Evolutionary conservation across 257 asterid species (phyloP).

Genomic region (Solanum chilense): DNA sequence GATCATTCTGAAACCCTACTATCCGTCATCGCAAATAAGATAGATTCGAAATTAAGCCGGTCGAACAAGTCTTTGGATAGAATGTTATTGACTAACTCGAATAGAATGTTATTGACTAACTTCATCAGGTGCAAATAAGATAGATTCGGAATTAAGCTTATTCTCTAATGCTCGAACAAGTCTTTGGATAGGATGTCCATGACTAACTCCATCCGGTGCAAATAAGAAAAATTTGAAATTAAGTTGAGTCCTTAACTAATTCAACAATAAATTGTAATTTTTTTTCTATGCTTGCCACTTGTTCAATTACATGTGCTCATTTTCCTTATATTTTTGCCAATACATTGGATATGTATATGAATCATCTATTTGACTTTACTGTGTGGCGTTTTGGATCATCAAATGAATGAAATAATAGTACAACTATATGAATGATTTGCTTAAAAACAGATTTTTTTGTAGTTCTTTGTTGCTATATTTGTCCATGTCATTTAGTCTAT

Average conservation of each 20-base stretch:
- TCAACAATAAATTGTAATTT: neutral
- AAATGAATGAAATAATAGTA: neutral
- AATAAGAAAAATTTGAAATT: neutral
- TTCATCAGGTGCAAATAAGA: neutral
- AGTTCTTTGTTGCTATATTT: neutral
- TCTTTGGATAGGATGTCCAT: neutral
- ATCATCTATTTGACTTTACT: neutral
- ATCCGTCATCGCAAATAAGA: neutral
- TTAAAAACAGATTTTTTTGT: neutral
- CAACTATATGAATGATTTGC: neutral
- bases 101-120: neutral
- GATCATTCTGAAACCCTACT: neutral
- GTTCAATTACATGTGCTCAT: neutral
- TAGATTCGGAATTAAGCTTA: rapidly evolving
- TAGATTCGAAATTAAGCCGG: rapidly evolving
- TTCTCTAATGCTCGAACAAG: neutral
- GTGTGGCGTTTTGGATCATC: neutral
- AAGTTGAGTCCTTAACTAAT: no score
- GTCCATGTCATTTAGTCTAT: no score
- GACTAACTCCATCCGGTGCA: neutral
- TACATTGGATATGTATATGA: neutral
- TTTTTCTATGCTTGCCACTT: neutral
- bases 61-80: neutral
- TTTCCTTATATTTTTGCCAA: neutral
- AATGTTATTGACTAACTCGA: neutral